Base-by-base conservation (phyloP, 768 basidiomycete species). In the Sarcodon aspratus region DNA sequence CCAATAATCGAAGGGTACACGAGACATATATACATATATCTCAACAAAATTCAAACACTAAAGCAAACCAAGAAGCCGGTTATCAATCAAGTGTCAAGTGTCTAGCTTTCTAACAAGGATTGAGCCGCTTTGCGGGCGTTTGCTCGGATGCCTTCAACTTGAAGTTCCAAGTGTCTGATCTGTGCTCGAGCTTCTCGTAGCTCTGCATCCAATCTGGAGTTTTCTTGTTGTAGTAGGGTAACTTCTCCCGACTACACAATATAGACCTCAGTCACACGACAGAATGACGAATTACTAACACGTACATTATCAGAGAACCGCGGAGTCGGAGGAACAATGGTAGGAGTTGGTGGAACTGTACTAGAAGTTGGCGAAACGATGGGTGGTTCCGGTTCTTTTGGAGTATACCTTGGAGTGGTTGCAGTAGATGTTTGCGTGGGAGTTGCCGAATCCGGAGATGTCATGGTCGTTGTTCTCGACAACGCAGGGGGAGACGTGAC, bases 151-250 rank as follows among this genome's bases (percentile, higher is more conserved):
- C 72, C 70, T 66, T 92, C 88, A 15, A 91, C 78, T 66, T 89
- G 85, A 50, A 92, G 61, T 66, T 93, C 90, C 45, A 94, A 64
- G 56, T 82, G 82, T 50, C 92, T 72, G 47, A 94, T 91, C 68
- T 85, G 79, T 64, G 82, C 80, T 36, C 84, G 73, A 33, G 87
- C 83, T 21, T 90, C 89, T 31, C 88, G 75, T 42, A 94, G 73
- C 57, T 90, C 85, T 2, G 63, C 62, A 10, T 63, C 73, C 48
- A 93, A 70, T 2, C 69, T 72, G 1, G 70, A 69, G 54, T 87
- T 89, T 59, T 92, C 85, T 21, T 69, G 66, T 51, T 65, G 60
- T 11, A 78, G 61, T 18, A 51, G 61, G 0, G 53, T 13, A n/a
- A 50, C 47, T 43, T 57, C 57, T 10, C 21, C 51, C 52, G 64